These are phyloP conservation scores for Ceratocystis smalleyi DNA, from an alignment of 2,329 filamentous ascomycete species.

Conservation along the genomic window DNA sequence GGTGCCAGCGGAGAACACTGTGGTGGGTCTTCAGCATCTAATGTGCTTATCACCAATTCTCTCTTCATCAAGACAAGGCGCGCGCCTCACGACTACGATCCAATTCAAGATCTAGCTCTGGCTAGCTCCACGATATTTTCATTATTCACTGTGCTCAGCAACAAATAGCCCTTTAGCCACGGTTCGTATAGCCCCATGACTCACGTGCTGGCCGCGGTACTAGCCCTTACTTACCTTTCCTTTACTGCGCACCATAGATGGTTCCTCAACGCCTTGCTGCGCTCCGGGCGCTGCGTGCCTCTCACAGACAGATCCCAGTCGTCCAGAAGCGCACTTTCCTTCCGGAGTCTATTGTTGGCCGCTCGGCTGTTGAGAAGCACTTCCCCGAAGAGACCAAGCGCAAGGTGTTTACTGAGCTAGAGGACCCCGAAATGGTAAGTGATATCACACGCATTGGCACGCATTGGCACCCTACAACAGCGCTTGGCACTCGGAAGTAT, in stretches of 20 bases:
- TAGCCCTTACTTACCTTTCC: neutral
- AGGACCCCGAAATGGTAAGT: constrained; percentile 53
- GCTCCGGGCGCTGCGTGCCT: constrained; percentile 24
- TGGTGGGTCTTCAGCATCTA: neutral
- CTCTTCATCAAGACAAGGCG: too few species aligned
- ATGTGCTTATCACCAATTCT: too few species aligned
- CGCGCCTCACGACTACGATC: neutral
- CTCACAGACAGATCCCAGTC: constrained; percentile 32
- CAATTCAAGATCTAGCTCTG: neutral
- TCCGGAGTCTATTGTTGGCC: constrained; percentile 34
- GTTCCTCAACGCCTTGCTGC: constrained; percentile 23
- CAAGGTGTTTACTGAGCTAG: constrained; percentile 36
- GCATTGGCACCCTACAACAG: neutral
- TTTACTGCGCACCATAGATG: constrained; percentile 2
- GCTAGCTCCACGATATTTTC: neutral
- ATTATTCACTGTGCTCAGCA: neutral
- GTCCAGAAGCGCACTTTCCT: constrained; percentile 43
- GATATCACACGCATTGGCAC: constrained; percentile 1
- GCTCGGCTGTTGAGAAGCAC: constrained; percentile 34
- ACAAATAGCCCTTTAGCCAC: neutral
- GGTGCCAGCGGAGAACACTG: neutral
- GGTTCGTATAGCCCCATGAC: neutral
- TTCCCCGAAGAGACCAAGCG: constrained; percentile 29
- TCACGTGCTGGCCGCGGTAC: neutral
- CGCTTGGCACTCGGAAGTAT: too few species aligned